Percentiles rank a stretch among this genome's conserved stretches.
phyloP scores from a whole-genome alignment of 176 grass and related monocot species.

The Chloris gayana region DNA sequence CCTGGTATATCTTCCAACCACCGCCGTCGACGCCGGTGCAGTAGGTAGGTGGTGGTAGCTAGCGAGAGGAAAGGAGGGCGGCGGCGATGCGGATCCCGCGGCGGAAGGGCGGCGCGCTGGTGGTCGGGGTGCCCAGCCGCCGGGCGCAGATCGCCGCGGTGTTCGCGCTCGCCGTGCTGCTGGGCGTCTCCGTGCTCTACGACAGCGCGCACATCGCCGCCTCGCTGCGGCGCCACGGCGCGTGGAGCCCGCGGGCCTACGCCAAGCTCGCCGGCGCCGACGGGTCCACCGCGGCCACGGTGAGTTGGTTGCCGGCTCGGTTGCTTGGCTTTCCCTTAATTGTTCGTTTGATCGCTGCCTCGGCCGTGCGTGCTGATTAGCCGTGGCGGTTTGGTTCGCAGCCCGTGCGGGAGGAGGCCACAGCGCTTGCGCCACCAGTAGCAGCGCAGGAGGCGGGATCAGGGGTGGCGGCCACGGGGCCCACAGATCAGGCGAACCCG shows the following conservation, averaged over 20 bases:
- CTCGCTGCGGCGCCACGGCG: slow-evolving; percentile 46
- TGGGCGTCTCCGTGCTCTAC: slow-evolving; percentile 57
- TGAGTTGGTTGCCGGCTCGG: neutral
- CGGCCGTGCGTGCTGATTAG: neutral
- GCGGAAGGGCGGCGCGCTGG: slow-evolving; percentile 35
- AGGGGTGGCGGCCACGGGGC: neutral
- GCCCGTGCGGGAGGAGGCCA: slow-evolving; percentile 22
- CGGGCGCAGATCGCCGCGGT: slow-evolving; percentile 62
- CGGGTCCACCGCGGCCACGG: neutral
- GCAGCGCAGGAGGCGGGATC: slow-evolving; percentile 31
- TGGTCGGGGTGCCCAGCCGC: slow-evolving; percentile 42
- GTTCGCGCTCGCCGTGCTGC: slow-evolving; percentile 52
- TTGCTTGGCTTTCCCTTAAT: neutral
- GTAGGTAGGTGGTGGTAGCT: neutral
- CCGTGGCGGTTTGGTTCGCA: neutral
- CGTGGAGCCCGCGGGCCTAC: neutral
- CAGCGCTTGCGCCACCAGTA: slow-evolving; percentile 8
- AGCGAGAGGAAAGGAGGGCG: neutral
- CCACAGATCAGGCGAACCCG: slow-evolving; percentile 26
- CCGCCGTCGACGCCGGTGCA: neutral
- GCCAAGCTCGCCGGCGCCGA: slow-evolving; percentile 33
- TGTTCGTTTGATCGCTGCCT: neutral
- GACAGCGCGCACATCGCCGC: slow-evolving; percentile 62
- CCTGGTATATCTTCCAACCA: neutral
- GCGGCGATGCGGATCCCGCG: slow-evolving; percentile 50